Evolutionary conservation across 306 rosid species (phyloP).

Genomic region (Lathyrus tuberosus): DNA sequence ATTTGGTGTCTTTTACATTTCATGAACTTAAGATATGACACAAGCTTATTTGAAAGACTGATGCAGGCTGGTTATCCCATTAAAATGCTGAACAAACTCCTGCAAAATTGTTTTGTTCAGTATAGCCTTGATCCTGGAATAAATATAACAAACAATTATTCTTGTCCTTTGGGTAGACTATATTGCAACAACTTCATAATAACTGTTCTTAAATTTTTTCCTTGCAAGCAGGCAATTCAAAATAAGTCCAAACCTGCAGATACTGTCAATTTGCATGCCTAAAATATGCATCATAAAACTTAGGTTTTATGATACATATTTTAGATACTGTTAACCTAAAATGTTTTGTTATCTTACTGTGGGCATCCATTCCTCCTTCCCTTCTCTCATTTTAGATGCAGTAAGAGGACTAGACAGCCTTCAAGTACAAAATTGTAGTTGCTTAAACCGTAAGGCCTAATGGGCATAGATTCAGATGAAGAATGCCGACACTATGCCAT

Average conservation of each 20-base stretch:
- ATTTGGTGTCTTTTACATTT: conserved; percentile 32
- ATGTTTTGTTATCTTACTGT: neutral
- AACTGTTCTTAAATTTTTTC: too few species aligned
- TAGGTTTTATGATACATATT: too few species aligned
- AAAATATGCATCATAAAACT: neutral
- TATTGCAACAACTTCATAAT: neutral
- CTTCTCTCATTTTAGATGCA: neutral
- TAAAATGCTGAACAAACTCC: conserved; percentile 69
- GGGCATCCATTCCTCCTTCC: conserved; percentile 3
- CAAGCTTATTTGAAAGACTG: conserved; percentile 88
- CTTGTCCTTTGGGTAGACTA: conserved; percentile 29
- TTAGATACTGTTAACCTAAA: neutral
- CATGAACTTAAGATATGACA: conserved; percentile 69
- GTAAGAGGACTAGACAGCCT: neutral
- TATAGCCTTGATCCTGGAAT: conserved; percentile 15
- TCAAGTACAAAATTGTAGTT: neutral
- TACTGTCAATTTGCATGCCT: neutral
- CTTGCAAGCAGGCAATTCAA: too few species aligned
- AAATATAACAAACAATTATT: conserved; percentile 6
- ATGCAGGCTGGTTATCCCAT: conserved; percentile 88
- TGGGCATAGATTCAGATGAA: conserved; percentile 3
- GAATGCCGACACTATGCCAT: conserved; percentile 6
- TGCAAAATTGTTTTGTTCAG: conserved; percentile 28
- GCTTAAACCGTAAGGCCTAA: conserved; percentile 18
- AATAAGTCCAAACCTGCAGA: too few species aligned